Evolutionary conservation across 1,139 yeast species (phyloP).

Genomic region (Kurtzmaniella quercitrusa): DNA sequence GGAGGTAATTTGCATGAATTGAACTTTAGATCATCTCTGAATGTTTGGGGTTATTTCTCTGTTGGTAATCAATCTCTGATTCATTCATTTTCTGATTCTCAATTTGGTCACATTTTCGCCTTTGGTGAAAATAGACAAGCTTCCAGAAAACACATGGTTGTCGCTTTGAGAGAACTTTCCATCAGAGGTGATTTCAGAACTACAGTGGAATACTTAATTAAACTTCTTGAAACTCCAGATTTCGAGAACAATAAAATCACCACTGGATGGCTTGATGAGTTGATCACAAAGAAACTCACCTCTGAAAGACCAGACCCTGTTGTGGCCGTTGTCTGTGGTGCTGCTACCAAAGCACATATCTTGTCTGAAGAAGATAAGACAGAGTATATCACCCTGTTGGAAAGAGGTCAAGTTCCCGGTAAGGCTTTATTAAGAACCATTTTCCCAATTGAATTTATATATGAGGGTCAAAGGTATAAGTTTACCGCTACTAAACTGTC

Average conservation of each 20-base stretch:
- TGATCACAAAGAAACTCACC: slow-evolving; percentile 86
- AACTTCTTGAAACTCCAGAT: slow-evolving; percentile 91
- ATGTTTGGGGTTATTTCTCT: slow-evolving; percentile 99
- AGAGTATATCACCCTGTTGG: slow-evolving; percentile 69
- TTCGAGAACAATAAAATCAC: slow-evolving; percentile 95
- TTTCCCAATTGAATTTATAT: slow-evolving; percentile 90
- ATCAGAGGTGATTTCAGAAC: slow-evolving; percentile 98
- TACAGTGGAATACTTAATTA: slow-evolving; percentile 93
- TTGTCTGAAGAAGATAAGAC: slow-evolving; percentile 67
- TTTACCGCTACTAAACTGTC: slow-evolving; percentile 95
- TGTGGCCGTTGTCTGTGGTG: slow-evolving; percentile 94
- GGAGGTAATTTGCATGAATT: slow-evolving; percentile 95
- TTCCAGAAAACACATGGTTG: slow-evolving; percentile 97
- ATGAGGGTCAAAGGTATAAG: slow-evolving; percentile 88
- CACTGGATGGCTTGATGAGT: slow-evolving; percentile 98
- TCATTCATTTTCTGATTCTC: slow-evolving; percentile 96
- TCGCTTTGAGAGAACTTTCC: slow-evolving; percentile 91
- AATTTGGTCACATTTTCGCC: slow-evolving; percentile 97
- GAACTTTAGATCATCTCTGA: slow-evolving; percentile 93
- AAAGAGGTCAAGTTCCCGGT: slow-evolving; percentile 93
- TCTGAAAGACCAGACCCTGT: slow-evolving; percentile 94
- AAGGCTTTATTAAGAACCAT: slow-evolving; percentile 77
- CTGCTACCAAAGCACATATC: slow-evolving; percentile 88
- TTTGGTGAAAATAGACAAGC: slow-evolving; percentile 98
- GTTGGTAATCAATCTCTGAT: slow-evolving; percentile 96